Base-by-base conservation (phyloP, 2,329 filamentous ascomycete genomes). In the Alternaria incomplexa region DNA sequence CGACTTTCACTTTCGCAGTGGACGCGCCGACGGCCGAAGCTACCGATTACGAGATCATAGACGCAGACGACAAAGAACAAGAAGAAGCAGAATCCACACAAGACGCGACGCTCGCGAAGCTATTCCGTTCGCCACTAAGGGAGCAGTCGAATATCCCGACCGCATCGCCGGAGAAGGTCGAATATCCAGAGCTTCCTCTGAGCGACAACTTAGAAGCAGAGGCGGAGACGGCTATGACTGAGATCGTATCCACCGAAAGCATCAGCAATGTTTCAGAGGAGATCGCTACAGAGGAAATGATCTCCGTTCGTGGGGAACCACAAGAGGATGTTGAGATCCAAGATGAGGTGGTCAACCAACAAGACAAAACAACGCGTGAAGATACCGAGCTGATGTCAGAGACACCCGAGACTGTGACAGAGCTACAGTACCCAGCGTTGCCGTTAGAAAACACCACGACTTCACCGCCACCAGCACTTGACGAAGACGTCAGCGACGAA, bases 101-200 rank as follows among this genome's bases (percentile, higher is more conserved):
- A 22, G 72, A 76, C 26, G 66, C 65, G 1, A 77, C 69, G 9
- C 54, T 70, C 5, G 61, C 62, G 8, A 62, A 63, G 5, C 56
- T 74, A n/a, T 76, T 76, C 58, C 66, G 66, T 20, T 73, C 72
- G 2, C 68, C 74, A n/a, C 47, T 26, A 15, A 72, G 73, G 44
- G 22, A 20, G 12, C 6, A 13, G 3, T 46, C 53, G 20, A 15
- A 30, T 10, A 11, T 13, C n/a, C 1, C 15, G 22, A 26, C 3
- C 47, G 47, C n/a, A n/a, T 61, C 67, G 6, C 61, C 62, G 6
- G 62, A 63, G 12, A 63, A 66, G 46, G 54, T 72, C 7, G 56
- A 63, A n/a, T 73, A 69, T 32, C 72, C 72, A 3, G 22, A 65
- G 17, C 50, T 75, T 20, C 66, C 68, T 6, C 55, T 51, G 2